A percentile compares a stretch with the other conserved stretches of the same genome.
Evolutionary conservation across 768 basidiomycete genomes (phyloP).

Genomic region (Kwoniella sp.): DNA sequence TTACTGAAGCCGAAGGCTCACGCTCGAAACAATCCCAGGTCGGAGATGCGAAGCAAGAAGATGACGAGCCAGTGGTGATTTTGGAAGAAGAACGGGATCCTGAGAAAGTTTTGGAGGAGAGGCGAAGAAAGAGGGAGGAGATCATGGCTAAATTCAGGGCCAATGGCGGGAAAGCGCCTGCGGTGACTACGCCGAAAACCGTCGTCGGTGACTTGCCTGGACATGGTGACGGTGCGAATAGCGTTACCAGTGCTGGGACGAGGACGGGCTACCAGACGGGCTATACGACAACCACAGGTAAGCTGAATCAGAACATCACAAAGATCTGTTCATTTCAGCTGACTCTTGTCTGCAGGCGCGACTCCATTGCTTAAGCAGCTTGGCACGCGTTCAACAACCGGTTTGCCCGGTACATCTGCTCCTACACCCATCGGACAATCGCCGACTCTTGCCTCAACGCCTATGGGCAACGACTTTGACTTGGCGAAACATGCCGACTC

Average conservation of each 20-base stretch:
- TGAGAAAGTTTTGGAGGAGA: constrained; percentile 48
- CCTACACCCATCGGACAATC: constrained; percentile 35
- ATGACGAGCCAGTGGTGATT: constrained; percentile 30
- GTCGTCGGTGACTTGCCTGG: constrained; percentile 9
- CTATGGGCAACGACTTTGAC: constrained; percentile 61
- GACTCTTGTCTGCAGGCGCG: constrained; percentile 28
- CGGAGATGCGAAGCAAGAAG: constrained; percentile 23
- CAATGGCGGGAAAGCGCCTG: constrained; percentile 35
- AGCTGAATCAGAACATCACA: constrained; percentile 6
- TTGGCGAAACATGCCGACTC: constrained; percentile 69
- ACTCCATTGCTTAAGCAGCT: constrained; percentile 40
- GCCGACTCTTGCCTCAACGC: constrained; percentile 40
- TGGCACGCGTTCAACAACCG: constrained; percentile 38
- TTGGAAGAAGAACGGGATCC: constrained; percentile 43
- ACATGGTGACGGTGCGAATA: constrained; percentile 37
- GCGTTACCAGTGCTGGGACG: constrained; percentile 37
- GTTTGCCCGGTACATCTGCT: constrained; percentile 23
- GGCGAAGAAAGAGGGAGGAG: constrained; percentile 50
- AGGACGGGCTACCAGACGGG: constrained; percentile 37
- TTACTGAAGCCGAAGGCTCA: constrained; percentile 25
- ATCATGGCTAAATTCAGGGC: constrained; percentile 54
- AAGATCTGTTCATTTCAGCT: constrained; percentile 1
- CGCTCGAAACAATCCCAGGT: constrained; percentile 9
- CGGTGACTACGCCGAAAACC: constrained; percentile 13
- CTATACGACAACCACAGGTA: constrained; percentile 25